Conservation (phyloP, 179 eudicot species). For the Silene coronaria region DNA sequence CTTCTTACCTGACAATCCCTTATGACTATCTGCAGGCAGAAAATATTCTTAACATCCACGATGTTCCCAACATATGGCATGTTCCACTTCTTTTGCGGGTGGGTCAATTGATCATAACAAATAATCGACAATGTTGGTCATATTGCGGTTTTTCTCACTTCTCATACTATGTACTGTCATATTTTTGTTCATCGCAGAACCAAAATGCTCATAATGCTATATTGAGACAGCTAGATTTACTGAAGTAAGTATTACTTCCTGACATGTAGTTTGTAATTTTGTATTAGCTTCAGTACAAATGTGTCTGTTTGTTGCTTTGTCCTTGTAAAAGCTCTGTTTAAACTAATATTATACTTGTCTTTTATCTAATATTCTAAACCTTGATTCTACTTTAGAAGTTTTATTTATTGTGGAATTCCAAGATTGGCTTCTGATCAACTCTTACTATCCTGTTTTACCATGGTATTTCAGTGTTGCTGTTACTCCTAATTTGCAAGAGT, state of each 20-base stretch:
- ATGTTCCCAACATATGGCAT: slow-evolving; percentile 99
- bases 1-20: slow-evolving; percentile 13
- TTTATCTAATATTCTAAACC: too few species aligned
- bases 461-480: slow-evolving; percentile 62
- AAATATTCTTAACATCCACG: slow-evolving; percentile 88
- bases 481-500: slow-evolving; percentile 69
- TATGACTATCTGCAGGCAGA: slow-evolving; percentile 43
- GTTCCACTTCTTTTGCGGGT: slow-evolving; percentile 86
- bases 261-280: background rate
- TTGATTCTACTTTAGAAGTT: background rate
- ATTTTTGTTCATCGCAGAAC: slow-evolving; percentile 42
- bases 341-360: background rate
- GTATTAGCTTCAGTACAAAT: background rate
- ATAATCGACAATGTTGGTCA: background rate
- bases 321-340: background rate
- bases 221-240: slow-evolving; percentile 60
- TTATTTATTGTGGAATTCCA: background rate
- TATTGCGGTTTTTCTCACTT: background rate
- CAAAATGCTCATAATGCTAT: slow-evolving; percentile 88
- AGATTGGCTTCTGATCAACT: background rate
- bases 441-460: background rate
- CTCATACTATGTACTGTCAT: background rate
- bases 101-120: slow-evolving; percentile 23
- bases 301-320: background rate
- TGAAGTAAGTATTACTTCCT: slow-evolving; percentile 23